Evolutionary conservation across 225 moss, liverwort and hornwort genomes (phyloP).

Genomic region (Thuidium tamariscinum): DNA sequence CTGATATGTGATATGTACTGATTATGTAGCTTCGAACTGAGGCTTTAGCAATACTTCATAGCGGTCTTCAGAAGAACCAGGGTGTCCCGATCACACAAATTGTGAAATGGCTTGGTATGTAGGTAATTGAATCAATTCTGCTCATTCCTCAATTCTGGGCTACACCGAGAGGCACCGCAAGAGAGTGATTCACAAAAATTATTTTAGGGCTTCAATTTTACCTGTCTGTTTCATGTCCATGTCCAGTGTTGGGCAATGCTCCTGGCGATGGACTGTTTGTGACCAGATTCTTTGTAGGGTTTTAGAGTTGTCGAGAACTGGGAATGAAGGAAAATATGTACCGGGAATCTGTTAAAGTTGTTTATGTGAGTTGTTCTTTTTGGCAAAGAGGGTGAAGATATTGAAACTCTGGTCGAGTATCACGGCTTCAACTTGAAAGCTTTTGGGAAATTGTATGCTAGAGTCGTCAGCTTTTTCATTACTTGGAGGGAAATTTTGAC

Average conservation of each 20-base stretch:
- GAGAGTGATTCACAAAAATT: not conserved
- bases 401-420: conserved; percentile 57
- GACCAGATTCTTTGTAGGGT: not conserved
- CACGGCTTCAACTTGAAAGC: conserved; percentile 75
- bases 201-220: not conserved
- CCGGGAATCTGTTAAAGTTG: not conserved
- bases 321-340: not conserved
- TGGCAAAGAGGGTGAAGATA: conserved; percentile 64
- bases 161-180: not conserved
- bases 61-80: conserved; percentile 83
- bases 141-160: not conserved
- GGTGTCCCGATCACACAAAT: conserved; percentile 64
- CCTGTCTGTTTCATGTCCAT: not conserved
- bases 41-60: conserved; percentile 82
- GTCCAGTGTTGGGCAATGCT: not conserved
- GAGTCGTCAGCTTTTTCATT: not conserved
- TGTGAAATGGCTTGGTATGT: conserved; percentile 84
- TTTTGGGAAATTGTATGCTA: conserved; percentile 71
- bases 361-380: not conserved
- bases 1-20: conserved; percentile 1
- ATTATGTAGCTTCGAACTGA: conserved; percentile 75
- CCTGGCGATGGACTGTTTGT: not conserved
- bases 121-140: conserved; percentile 37
- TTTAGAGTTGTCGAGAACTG: not conserved
- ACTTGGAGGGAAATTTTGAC: not conserved